Conservation (phyloP, 1,284 basidiomycete genomes). For the Cryptococcus sp. region DNA sequence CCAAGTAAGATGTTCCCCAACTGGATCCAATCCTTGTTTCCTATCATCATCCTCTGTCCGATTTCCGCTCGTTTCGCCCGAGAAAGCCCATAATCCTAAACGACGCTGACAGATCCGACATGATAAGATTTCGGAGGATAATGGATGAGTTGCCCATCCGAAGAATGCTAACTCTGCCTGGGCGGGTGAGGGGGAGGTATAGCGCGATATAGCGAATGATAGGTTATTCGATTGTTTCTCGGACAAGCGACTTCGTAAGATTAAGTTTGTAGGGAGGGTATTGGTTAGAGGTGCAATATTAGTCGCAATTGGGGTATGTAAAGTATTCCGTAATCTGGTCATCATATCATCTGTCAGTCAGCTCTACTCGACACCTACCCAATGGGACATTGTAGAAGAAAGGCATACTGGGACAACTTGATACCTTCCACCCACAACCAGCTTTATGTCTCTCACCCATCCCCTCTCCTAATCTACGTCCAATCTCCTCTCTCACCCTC, state of each 20-base stretch:
- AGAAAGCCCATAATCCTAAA: constrained; percentile 35
- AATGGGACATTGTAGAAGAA: no score
- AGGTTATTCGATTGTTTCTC: not conserved
- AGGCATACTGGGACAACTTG: constrained; percentile 17
- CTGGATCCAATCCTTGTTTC: constrained; percentile 24
- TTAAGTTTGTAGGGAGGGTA: not conserved
- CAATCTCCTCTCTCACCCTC: constrained; percentile 24
- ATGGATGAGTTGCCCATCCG: constrained; percentile 33
- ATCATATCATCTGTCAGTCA: constrained; percentile 16
- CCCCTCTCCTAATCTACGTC: constrained; percentile 15
- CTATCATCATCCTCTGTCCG: no score
- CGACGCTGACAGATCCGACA: constrained; percentile 36
- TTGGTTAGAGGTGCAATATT: not conserved
- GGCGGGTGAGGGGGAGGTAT: constrained; percentile 1
- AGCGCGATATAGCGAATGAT: not conserved
- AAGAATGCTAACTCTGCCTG: constrained; percentile 28
- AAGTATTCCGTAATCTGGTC: constrained; percentile 12
- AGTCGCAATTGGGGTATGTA: constrained; percentile 23
- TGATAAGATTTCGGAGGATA: constrained; percentile 24
- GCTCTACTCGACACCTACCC: not conserved
- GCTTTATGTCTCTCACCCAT: constrained; percentile 16
- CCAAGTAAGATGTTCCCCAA: constrained; percentile 32
- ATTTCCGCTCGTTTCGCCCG: no score
- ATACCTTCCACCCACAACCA: constrained; percentile 29
- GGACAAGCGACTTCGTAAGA: not conserved